Conservation (phyloP, 2,329 filamentous ascomycete species). For the Talaromyces sp. region DNA sequence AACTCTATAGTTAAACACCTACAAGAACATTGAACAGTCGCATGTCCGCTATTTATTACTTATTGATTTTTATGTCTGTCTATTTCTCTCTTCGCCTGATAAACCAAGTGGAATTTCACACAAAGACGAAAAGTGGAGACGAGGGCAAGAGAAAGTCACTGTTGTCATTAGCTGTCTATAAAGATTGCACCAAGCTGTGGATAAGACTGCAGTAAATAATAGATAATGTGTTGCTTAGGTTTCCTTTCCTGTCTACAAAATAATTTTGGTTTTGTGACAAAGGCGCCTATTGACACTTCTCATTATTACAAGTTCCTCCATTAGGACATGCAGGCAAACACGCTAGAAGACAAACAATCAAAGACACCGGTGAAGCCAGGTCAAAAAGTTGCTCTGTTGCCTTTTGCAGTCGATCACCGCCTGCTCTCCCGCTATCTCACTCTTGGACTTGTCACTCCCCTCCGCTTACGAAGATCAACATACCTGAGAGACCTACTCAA, state of each 20-base stretch:
- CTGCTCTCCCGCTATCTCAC: not conserved
- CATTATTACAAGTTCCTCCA: not conserved
- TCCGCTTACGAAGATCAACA: not conserved
- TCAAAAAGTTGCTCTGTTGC: not conserved
- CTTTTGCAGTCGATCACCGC: not conserved
- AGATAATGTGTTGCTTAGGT: not conserved
- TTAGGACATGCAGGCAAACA: not conserved
- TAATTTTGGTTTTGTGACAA: not conserved
- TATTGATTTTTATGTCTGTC: not conserved
- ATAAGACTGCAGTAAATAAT: not conserved
- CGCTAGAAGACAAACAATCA: not conserved
- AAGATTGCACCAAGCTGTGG: not conserved
- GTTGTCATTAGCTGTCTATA: not conserved
- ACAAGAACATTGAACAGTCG: not conserved
- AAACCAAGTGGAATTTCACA: not conserved
- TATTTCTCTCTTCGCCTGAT: not conserved
- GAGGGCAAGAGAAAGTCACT: not conserved
- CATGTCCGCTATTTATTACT: not conserved
- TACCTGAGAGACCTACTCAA: not conserved
- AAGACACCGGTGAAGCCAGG: not conserved
- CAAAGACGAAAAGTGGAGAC: not conserved
- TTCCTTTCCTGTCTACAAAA: not conserved
- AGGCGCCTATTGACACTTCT: not conserved
- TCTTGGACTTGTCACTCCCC: not conserved
- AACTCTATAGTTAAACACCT: not conserved